Base-by-base conservation (phyloP, 2,329 filamentous ascomycete genomes). In the Monilinia fructicola region DNA sequence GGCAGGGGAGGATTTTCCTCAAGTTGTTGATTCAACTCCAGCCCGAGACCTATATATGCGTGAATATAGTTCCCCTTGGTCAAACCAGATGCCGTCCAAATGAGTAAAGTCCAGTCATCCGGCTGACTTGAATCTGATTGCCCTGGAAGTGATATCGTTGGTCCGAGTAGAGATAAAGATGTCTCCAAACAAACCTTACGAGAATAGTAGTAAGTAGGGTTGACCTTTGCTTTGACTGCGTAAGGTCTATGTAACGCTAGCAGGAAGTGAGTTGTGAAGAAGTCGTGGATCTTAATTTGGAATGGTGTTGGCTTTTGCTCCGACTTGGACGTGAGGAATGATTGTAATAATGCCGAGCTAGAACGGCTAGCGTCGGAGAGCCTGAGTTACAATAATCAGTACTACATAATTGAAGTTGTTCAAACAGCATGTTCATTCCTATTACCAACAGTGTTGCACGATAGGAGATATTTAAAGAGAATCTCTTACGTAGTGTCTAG, bases 191-290 rank as follows among this genome's bases (percentile, higher is more conserved):
- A 81, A 10, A 79, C 74, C 67, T 81, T 83, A 44, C 79, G 77
- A 0, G 82, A 85, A 74, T 80, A 83, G 69, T 83, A 78, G 70
- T 80, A 86, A 5, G 79, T 67, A 0, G 81, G 82, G 60, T 84
- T 79, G 1, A 71, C 69, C 6, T 74, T 77, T 12, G 82, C 79
- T 67, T 78, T 75, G 48, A 73, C 74, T 48, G 79, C 79, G 71
- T 82, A 85, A 0, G 81, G 77, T 10, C 79, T 80, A 69, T 88
- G 85, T 0, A 88, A 76, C 0, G 81, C 78, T 18, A 87, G 79
- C 2, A 87, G 71, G 71, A 85, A 87, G 18, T 85, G 82, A 6
- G 83, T 82, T 4, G 84, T 77, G 0, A 84, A 76, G 52, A 82
- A 81, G 59, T 85, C 81, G 35, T 85, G 74, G 6, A 86, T 72